These are phyloP conservation scores for Saccharomyces pastorianus DNA, from an alignment of 1,139 yeast species.

Conservation along the genomic window DNA sequence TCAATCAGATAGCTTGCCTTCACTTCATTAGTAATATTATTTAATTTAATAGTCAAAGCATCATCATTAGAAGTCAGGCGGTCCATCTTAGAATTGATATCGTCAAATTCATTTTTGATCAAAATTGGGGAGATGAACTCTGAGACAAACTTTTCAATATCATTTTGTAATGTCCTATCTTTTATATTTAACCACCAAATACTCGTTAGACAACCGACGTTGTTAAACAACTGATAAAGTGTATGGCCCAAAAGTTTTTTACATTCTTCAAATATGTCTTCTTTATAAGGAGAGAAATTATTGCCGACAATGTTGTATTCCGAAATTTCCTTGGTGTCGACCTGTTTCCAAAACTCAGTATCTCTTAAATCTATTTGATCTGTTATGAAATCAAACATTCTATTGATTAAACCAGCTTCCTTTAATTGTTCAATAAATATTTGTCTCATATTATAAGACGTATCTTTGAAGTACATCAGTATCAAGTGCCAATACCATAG, in stretches of 20 bases:
- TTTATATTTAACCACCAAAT: slow-evolving; percentile 57
- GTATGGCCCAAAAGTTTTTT: slow-evolving; percentile 45
- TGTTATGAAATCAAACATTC: slow-evolving; percentile 44
- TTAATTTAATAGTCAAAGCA: slow-evolving; percentile 55
- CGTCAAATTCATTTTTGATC: slow-evolving; percentile 48
- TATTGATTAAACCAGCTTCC: slow-evolving; percentile 39
- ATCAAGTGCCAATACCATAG: slow-evolving; percentile 67
- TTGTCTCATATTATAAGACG: slow-evolving; percentile 57
- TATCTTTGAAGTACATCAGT: slow-evolving; percentile 54
- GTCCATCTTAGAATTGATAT: slow-evolving; percentile 40
- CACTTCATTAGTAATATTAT: slow-evolving; percentile 58
- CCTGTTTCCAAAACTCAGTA: slow-evolving; percentile 29
- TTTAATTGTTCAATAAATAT: slow-evolving; percentile 53
- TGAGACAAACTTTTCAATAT: slow-evolving; percentile 56
- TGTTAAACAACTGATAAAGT: slow-evolving; percentile 48
- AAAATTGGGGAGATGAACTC: slow-evolving; percentile 57
- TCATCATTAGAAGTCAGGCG: slow-evolving; percentile 40
- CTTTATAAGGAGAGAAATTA: slow-evolving; percentile 18
- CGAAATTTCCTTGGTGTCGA: slow-evolving; percentile 22
- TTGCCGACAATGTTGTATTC: slow-evolving; percentile 22
- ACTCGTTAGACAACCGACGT: slow-evolving; percentile 61
- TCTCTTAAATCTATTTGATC: slow-evolving; percentile 37
- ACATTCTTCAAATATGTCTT: slow-evolving; percentile 31
- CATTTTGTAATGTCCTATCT: slow-evolving; percentile 37
- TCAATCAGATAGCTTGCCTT: slow-evolving; percentile 72